Percentiles rank a stretch among this genome's conserved stretches.
Evolutionary conservation across 306 rosid genomes (phyloP).

Genomic region (Glycine tomentella): DNA sequence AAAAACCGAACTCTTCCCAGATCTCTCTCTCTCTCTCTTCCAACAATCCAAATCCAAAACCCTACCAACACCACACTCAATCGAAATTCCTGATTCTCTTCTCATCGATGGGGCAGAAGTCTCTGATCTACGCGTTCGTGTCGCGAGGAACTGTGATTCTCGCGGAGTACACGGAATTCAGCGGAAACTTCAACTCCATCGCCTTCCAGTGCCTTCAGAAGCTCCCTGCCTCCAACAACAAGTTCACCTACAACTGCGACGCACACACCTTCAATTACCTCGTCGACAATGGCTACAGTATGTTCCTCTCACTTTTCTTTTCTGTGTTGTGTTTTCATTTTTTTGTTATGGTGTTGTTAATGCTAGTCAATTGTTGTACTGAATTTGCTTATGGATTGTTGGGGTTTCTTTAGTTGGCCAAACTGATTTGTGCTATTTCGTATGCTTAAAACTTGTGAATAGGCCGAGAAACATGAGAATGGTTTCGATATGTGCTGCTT

Average conservation of each 20-base stretch:
- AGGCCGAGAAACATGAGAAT: not conserved
- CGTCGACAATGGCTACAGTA: constrained; percentile 53
- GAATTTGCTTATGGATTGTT: not conserved
- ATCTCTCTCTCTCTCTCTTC: constrained; percentile 29
- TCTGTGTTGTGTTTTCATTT: not conserved
- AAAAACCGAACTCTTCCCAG: not conserved
- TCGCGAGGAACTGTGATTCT: constrained; percentile 57
- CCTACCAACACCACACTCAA: not conserved
- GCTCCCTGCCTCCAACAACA: constrained; percentile 60
- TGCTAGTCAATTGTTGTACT: not conserved
- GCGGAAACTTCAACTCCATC: constrained; percentile 57
- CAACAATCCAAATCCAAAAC: not conserved
- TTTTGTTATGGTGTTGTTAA: not conserved
- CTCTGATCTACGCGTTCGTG: constrained; percentile 62
- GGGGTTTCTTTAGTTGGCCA: not conserved
- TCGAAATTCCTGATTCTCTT: not conserved
- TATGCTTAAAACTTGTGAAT: not conserved
- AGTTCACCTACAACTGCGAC: constrained; percentile 65
- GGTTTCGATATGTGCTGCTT: not conserved
- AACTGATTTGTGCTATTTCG: not conserved
- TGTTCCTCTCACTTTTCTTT: not conserved
- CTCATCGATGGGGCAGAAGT: constrained; percentile 50
- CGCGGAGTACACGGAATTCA: constrained; percentile 61
- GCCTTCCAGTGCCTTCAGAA: constrained; percentile 64
- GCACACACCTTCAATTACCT: constrained; percentile 61